Percentiles rank a stretch among this genome's conserved stretches.
phyloP scores from a whole-genome alignment of 2,329 filamentous ascomycete genomes.

The Helminthosporium solani region DNA sequence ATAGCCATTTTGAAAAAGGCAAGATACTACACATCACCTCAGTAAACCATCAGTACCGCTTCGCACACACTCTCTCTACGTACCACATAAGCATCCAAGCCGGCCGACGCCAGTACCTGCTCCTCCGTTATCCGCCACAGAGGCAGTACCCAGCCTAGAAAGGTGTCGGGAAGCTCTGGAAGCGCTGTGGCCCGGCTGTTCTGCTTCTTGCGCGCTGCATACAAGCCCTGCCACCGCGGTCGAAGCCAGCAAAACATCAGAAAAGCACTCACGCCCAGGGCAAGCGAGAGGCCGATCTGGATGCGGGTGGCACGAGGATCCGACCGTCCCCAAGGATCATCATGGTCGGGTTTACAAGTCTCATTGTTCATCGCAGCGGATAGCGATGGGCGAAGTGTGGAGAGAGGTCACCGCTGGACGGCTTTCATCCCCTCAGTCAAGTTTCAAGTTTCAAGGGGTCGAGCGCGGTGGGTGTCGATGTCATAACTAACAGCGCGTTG shows the following conservation, averaged over 20 bases:
- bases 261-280: conserved; percentile 70
- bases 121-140: conserved; percentile 84
- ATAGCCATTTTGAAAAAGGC: conserved; percentile 95
- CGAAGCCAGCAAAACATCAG: conserved; percentile 78
- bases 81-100: conserved; percentile 91
- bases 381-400: not conserved
- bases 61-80: conserved; percentile 28
- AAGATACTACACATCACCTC: conserved; percentile 63
- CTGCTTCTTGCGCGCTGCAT: conserved; percentile 82
- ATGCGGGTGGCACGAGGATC: conserved; percentile 51
- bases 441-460: not conserved
- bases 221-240: conserved; percentile 87
- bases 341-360: conserved; percentile 17
- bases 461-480: conserved; percentile 5
- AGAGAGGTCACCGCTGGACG: too few species aligned
- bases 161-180: conserved; percentile 76
- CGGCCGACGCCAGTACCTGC: conserved; percentile 84
- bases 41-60: conserved; percentile 10
- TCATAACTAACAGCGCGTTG: conserved; percentile 9
- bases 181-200: conserved; percentile 65
- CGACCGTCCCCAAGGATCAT: conserved; percentile 34
- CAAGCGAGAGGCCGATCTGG: conserved; percentile 71
- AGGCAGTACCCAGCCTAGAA: conserved; percentile 91
- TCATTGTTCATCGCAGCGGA: conserved; percentile 21
- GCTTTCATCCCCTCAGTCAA: too few species aligned